These are phyloP conservation scores for Neurospora discreta DNA, from an alignment of 495 filamentous ascomycete genomes.

Conservation along the genomic window DNA sequence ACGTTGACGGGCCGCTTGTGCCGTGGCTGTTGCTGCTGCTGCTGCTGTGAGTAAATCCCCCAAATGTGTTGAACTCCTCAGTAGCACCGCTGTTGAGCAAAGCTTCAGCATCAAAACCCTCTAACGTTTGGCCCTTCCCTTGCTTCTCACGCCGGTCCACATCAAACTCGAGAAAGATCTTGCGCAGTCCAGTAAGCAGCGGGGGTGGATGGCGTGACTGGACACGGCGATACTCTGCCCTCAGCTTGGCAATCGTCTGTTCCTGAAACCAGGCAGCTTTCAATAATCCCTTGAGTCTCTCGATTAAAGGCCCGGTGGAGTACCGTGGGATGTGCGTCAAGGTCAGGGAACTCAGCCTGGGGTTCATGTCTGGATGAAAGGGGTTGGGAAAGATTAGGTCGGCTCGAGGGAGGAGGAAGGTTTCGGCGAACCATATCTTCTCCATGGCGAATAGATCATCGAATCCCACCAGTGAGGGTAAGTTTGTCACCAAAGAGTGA, in stretches of 20 bases:
- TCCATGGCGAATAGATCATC: slow-evolving; percentile 12
- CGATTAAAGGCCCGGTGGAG: slow-evolving; percentile 28
- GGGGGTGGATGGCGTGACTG: slow-evolving; percentile 14
- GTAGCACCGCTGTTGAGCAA: slow-evolving; percentile 17
- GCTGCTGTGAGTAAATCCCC: slow-evolving; percentile 1
- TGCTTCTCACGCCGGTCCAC: slow-evolving; percentile 20
- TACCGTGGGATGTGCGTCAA: slow-evolving; percentile 30
- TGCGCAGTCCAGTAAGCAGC: slow-evolving; percentile 26
- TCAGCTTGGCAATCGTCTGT: slow-evolving; percentile 15
- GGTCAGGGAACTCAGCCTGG: slow-evolving; percentile 28
- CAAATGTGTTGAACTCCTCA: slow-evolving; percentile 25
- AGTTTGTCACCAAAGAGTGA: slow-evolving; percentile 37
- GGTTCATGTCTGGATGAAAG: slow-evolving; percentile 35
- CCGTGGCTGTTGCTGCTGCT: not conserved
- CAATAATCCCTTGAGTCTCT: slow-evolving; percentile 25
- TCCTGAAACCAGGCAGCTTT: slow-evolving; percentile 31
- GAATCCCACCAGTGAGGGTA: slow-evolving; percentile 18
- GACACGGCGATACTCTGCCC: not conserved
- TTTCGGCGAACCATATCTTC: slow-evolving; percentile 27
- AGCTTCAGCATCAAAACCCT: slow-evolving; percentile 10
- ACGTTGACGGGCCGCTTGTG: not conserved
- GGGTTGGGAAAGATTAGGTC: slow-evolving; percentile 29
- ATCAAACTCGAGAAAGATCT: slow-evolving; percentile 33
- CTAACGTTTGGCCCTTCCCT: slow-evolving; percentile 2
- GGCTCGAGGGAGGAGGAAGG: slow-evolving; percentile 20